A percentile compares a stretch with the other conserved stretches of the same genome.
These are phyloP conservation scores for Penicillium crustosum DNA, from an alignment of 2,329 filamentous ascomycete genomes.

Conservation along the genomic window DNA sequence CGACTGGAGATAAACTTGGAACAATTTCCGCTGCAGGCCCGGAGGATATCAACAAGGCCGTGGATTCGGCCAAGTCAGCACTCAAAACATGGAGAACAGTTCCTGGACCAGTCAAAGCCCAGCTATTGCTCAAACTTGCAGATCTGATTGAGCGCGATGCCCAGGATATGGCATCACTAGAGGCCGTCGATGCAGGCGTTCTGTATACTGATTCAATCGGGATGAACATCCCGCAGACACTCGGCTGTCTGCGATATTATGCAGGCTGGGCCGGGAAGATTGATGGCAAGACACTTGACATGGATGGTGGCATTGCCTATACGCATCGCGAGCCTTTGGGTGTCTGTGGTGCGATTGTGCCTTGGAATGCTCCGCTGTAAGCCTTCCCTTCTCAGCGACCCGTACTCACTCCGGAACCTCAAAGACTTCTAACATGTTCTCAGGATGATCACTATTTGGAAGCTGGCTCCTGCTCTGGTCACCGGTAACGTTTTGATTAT, in stretches of 20 bases:
- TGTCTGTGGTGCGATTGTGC: slow-evolving; percentile 32
- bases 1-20: slow-evolving; percentile 24
- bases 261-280: slow-evolving; percentile 34
- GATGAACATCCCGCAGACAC: slow-evolving; percentile 26
- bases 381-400: neutral
- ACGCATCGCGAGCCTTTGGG: slow-evolving; percentile 30
- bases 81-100: slow-evolving; percentile 29
- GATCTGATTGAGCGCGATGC: slow-evolving; percentile 30
- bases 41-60: slow-evolving; percentile 29
- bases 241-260: slow-evolving; percentile 28
- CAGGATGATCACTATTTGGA: slow-evolving; percentile 43
- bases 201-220: slow-evolving; percentile 25
- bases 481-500: slow-evolving; percentile 68
- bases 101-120: slow-evolving; percentile 18
- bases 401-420: neutral
- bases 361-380: slow-evolving; percentile 34
- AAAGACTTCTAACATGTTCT: neutral
- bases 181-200: slow-evolving; percentile 29
- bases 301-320: slow-evolving; percentile 26
- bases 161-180: slow-evolving; percentile 27
- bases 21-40: slow-evolving; percentile 25
- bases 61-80: slow-evolving; percentile 19
- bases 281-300: slow-evolving; percentile 26
- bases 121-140: slow-evolving; percentile 27
- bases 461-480: slow-evolving; percentile 63